Conservation (phyloP, 305 asterid genomes). For the Vinca major region DNA sequence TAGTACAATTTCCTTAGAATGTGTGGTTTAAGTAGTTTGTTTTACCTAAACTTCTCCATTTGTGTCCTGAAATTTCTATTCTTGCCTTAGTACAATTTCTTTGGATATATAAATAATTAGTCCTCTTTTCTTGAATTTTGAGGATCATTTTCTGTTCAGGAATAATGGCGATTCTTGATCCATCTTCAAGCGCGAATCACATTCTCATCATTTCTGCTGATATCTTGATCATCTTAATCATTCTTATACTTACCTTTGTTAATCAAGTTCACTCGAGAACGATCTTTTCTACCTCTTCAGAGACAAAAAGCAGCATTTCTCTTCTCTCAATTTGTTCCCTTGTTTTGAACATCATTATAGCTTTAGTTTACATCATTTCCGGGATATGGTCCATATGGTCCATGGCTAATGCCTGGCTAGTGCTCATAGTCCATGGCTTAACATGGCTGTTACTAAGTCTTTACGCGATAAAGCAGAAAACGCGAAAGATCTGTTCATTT, state of each 20-base stretch:
- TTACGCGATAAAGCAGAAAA: slow-evolving; percentile 4
- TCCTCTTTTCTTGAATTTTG: no score
- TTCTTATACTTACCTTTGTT: slow-evolving; percentile 6
- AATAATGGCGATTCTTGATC: slow-evolving; percentile 3
- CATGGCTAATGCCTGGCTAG: slow-evolving; percentile 13
- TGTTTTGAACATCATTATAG: slow-evolving; percentile 12
- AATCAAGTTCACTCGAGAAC: slow-evolving; percentile 1
- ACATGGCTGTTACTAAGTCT: slow-evolving; percentile 14
- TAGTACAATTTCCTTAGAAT: no score
- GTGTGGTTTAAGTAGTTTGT: no score
- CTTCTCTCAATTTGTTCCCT: slow-evolving; percentile 9
- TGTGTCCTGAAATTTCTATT: no score
- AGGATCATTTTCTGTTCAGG: background rate
- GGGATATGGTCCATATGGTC: slow-evolving; percentile 11
- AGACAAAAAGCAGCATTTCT: background rate
- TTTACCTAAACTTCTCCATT: no score
- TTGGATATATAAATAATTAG: no score
- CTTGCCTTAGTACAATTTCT: no score
- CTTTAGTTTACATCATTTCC: slow-evolving; percentile 10
- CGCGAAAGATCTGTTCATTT: slow-evolving; percentile 8
- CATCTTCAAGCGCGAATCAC: slow-evolving; percentile 18
- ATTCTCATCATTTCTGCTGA: slow-evolving; percentile 13
- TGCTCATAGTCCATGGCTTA: slow-evolving; percentile 18
- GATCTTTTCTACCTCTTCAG: background rate
- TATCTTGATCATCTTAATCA: slow-evolving; percentile 14